Conservation (phyloP, 2,329 filamentous ascomycete genomes). For the Juglanconis sp. region DNA sequence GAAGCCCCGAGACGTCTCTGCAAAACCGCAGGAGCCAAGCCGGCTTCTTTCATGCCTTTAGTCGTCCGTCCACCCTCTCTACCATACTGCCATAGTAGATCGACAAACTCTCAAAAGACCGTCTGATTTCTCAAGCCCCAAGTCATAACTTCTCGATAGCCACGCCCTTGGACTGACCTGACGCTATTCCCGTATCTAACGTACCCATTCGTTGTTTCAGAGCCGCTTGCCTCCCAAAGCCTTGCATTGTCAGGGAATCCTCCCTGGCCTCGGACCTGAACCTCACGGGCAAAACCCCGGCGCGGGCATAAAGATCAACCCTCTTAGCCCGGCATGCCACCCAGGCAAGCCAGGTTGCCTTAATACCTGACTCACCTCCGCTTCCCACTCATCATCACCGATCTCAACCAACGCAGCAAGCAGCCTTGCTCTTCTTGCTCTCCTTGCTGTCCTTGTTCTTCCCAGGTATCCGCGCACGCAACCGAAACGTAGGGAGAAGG, state of each 20-base stretch:
- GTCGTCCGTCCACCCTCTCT: not conserved
- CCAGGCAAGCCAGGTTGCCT: not conserved
- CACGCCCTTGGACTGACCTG: not conserved
- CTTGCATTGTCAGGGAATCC: slow-evolving; percentile 1
- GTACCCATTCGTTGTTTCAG: slow-evolving; percentile 4
- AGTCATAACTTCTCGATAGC: not conserved
- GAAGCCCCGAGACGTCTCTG: not conserved
- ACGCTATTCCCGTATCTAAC: not conserved
- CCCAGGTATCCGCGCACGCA: no score
- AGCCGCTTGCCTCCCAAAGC: slow-evolving; percentile 1
- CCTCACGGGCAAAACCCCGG: not conserved
- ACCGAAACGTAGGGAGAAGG: not conserved
- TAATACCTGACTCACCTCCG: not conserved
- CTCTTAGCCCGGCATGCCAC: not conserved
- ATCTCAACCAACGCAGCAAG: not conserved
- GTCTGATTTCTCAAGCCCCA: not conserved
- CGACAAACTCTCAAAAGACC: no score
- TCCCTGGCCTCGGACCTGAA: not conserved
- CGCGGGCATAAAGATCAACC: slow-evolving; percentile 7
- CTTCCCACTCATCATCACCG: not conserved
- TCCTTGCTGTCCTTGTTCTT: not conserved
- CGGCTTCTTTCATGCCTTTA: slow-evolving; percentile 4
- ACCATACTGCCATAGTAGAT: not conserved
- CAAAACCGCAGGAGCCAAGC: not conserved
- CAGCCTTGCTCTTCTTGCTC: not conserved